A percentile compares a stretch with the other conserved stretches of the same genome.
phyloP scores from a whole-genome alignment of 2,329 filamentous ascomycete genomes.

The Phialophora verrucosa region DNA sequence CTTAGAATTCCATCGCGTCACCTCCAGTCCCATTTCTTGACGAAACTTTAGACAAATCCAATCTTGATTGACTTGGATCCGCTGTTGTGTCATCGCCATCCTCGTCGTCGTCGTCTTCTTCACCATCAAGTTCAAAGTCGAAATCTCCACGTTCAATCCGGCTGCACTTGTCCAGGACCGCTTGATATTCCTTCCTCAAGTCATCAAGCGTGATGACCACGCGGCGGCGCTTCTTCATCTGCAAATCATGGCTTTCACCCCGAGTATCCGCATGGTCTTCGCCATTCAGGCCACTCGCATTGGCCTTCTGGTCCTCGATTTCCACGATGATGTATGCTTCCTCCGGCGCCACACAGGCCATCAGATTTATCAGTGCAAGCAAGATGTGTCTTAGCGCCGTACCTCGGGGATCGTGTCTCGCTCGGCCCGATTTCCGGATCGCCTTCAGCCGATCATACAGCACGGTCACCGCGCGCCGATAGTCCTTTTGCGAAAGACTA shows the following conservation, averaged over 20 bases:
- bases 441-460: slow-evolving; percentile 40
- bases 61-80: slow-evolving; percentile 25
- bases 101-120: slow-evolving; percentile 33
- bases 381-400: slow-evolving; percentile 70
- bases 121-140: slow-evolving; percentile 63
- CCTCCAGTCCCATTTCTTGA: slow-evolving; percentile 9
- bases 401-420: slow-evolving; percentile 54
- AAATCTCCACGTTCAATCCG: slow-evolving; percentile 90
- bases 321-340: slow-evolving; percentile 74
- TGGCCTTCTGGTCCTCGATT: slow-evolving; percentile 15
- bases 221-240: slow-evolving; percentile 52
- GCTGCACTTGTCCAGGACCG: slow-evolving; percentile 84
- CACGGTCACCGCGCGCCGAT: slow-evolving; percentile 73
- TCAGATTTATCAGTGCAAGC: slow-evolving; percentile 87
- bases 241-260: background rate
- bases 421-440: slow-evolving; percentile 43
- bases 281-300: background rate
- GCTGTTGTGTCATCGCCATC: slow-evolving; percentile 22
- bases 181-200: slow-evolving; percentile 85
- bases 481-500: slow-evolving; percentile 82
- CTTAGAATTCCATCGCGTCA: slow-evolving; percentile 27
- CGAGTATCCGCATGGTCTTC: slow-evolving; percentile 24
- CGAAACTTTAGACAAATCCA: slow-evolving; percentile 29
- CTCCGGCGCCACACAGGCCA: slow-evolving; percentile 81
- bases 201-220: slow-evolving; percentile 85